Conservation (phyloP, 2,329 filamentous ascomycete species). For the Aspergillus calidoustus region DNA sequence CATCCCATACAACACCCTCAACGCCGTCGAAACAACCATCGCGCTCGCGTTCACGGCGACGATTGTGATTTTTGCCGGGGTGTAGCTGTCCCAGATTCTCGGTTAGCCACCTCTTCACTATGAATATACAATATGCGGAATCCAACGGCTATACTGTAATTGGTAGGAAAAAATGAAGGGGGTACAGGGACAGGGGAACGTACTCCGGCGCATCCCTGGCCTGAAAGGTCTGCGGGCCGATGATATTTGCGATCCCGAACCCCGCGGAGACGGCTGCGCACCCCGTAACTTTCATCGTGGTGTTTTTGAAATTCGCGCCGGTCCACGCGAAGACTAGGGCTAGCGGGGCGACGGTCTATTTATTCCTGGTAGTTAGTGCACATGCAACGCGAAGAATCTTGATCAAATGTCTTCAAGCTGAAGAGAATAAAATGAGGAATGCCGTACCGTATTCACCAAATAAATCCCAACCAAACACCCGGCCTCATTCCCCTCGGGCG, state of each 20-base stretch:
- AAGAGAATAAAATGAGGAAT: too few relatives aligned
- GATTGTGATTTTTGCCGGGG: constrained; percentile 45
- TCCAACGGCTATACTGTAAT: too few relatives aligned
- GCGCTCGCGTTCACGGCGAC: constrained; percentile 38
- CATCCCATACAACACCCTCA: constrained; percentile 31
- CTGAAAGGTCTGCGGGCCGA: constrained; percentile 51
- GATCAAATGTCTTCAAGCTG: too few relatives aligned
- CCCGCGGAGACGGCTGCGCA: constrained; percentile 50
- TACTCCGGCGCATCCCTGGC: constrained; percentile 47
- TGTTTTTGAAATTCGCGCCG: constrained; percentile 52
- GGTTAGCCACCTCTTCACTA: too few relatives aligned
- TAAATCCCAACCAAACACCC: constrained; percentile 51
- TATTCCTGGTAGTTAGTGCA: constrained; percentile 23
- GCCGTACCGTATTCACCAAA: constrained; percentile 35
- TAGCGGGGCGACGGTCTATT: constrained; percentile 46
- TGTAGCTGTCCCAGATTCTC: constrained; percentile 22
- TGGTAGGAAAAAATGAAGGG: too few relatives aligned
- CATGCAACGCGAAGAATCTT: too few relatives aligned
- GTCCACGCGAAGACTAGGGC: constrained; percentile 51
- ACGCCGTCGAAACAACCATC: constrained; percentile 31
- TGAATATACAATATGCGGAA: too few relatives aligned
- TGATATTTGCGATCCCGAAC: constrained; percentile 45
- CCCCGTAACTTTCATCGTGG: constrained; percentile 51
- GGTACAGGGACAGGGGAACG: neutral
- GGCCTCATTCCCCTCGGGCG: constrained; percentile 41